Conservation (phyloP, 805 yeast genomes). For the Wickerhamiella sergipiensis region DNA sequence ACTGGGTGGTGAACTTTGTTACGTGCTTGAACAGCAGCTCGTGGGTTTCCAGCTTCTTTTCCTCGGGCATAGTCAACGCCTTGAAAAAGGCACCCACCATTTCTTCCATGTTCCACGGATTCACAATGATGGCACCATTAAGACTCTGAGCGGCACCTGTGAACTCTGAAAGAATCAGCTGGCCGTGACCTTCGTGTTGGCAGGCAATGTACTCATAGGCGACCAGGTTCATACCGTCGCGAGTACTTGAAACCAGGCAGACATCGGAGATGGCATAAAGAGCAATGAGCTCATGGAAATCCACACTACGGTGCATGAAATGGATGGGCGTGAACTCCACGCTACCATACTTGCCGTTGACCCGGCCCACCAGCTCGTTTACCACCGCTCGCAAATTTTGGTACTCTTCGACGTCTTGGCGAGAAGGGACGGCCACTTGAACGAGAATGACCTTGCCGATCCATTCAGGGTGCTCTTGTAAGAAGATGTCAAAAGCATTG, state of each 20-base stretch:
- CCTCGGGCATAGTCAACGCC: constrained; percentile 72
- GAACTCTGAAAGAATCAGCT: constrained; percentile 80
- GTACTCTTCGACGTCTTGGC: constrained; percentile 97
- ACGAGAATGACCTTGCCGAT: constrained; percentile 91
- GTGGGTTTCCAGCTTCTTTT: constrained; percentile 67
- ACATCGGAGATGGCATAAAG: constrained; percentile 77
- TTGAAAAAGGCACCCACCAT: constrained; percentile 74
- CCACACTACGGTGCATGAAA: constrained; percentile 82
- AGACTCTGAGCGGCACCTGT: constrained; percentile 99
- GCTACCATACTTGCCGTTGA: constrained; percentile 92
- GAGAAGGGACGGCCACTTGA: constrained; percentile 93
- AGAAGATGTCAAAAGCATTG: constrained; percentile 88
- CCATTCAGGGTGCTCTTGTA: constrained; percentile 94
- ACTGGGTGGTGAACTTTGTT: constrained; percentile 84
- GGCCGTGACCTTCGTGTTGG: constrained; percentile 74
- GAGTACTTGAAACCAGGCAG: constrained; percentile 82
- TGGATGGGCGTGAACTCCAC: constrained; percentile 97
- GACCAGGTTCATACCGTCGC: constrained; percentile 98
- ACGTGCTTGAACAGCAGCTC: constrained; percentile 75
- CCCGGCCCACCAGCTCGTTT: constrained; percentile 90
- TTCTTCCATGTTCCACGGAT: constrained; percentile 98
- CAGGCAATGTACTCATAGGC: constrained; percentile 95
- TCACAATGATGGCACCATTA: constrained; percentile 85
- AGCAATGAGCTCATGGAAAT: constrained; percentile 83
- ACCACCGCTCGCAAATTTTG: constrained; percentile 87